phyloP scores from a whole-genome alignment of 1,284 basidiomycete species.

The Phylloboletellus chloephorus region DNA sequence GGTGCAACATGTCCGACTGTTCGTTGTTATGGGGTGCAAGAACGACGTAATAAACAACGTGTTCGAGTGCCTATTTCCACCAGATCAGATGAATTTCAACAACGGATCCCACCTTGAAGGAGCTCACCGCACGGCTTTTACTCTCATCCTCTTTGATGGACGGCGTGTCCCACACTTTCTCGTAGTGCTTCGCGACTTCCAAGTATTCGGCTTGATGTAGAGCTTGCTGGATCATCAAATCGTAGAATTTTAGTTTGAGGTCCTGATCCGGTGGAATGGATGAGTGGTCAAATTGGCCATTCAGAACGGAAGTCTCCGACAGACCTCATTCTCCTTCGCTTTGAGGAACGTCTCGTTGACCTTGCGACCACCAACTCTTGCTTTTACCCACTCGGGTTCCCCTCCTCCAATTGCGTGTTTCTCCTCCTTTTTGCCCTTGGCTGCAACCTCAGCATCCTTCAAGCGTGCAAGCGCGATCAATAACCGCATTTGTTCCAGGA shows the following conservation, averaged over 20 bases:
- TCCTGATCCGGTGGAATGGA: slow-evolving; percentile 51
- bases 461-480: slow-evolving; percentile 65
- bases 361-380: slow-evolving; percentile 88
- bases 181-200: slow-evolving; percentile 92
- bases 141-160: slow-evolving; percentile 79
- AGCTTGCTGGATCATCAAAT: slow-evolving; percentile 93
- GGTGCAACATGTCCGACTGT: slow-evolving; percentile 94
- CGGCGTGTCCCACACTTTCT: slow-evolving; percentile 95
- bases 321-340: slow-evolving; percentile 81
- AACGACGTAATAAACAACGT: slow-evolving; percentile 93
- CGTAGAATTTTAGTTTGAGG: slow-evolving; percentile 93
- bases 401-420: slow-evolving; percentile 62
- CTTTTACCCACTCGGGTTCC: slow-evolving; percentile 86
- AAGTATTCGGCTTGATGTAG: slow-evolving; percentile 83
- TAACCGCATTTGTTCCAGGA: slow-evolving; percentile 96
- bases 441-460: slow-evolving; percentile 55
- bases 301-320: slow-evolving; percentile 19
- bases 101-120: not conserved
- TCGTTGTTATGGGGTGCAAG: slow-evolving; percentile 95
- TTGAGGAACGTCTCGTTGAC: slow-evolving; percentile 93
- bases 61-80: slow-evolving; percentile 71
- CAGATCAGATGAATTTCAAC: slow-evolving; percentile 7
- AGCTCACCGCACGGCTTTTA: slow-evolving; percentile 69
- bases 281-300: not conserved
- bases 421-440: slow-evolving; percentile 50